Conservation (phyloP, 2,329 filamentous ascomycete genomes). For the Cadophora sp. region DNA sequence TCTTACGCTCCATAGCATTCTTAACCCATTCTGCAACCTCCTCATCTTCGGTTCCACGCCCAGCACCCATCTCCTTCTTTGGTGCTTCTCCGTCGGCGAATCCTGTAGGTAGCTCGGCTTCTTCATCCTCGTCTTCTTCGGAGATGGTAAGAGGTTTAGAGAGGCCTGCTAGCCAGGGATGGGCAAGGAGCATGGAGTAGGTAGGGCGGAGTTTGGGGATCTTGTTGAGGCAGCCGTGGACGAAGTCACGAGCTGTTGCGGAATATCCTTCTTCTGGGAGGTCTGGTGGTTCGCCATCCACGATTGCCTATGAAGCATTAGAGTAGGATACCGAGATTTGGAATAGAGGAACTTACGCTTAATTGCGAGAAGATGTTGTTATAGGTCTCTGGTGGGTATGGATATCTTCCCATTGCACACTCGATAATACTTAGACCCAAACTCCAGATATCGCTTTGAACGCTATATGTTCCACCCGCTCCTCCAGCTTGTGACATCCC, state of each 20-base stretch:
- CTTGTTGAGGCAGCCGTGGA: constrained; percentile 89
- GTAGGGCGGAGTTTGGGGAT: constrained; percentile 91
- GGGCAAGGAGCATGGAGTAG: constrained; percentile 86
- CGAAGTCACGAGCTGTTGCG: constrained; percentile 82
- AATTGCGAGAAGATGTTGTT: constrained; percentile 98
- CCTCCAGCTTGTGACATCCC: constrained; percentile 75
- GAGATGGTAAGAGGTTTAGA: constrained; percentile 77
- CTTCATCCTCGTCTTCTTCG: constrained; percentile 67
- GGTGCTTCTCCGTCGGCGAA: constrained; percentile 43
- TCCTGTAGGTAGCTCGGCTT: constrained; percentile 30
- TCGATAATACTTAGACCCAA: constrained; percentile 94
- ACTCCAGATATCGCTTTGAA: constrained; percentile 98
- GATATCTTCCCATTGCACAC: constrained; percentile 92
- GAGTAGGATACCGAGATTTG: not conserved
- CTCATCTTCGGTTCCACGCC: constrained; percentile 61
- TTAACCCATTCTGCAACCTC: constrained; percentile 90
- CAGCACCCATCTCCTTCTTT: constrained; percentile 27
- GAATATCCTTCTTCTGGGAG: constrained; percentile 83
- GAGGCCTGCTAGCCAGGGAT: constrained; percentile 83
- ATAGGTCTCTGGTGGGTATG: constrained; percentile 95
- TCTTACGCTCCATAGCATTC: constrained; percentile 70
- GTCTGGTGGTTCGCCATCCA: constrained; percentile 93
- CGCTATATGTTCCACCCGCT: constrained; percentile 88
- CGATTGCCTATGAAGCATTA: constrained; percentile 75
- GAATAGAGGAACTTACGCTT: constrained; percentile 69